These are phyloP conservation scores for Cladophialophora exuberans DNA, from an alignment of 2,329 filamentous ascomycete species.

Conservation along the genomic window DNA sequence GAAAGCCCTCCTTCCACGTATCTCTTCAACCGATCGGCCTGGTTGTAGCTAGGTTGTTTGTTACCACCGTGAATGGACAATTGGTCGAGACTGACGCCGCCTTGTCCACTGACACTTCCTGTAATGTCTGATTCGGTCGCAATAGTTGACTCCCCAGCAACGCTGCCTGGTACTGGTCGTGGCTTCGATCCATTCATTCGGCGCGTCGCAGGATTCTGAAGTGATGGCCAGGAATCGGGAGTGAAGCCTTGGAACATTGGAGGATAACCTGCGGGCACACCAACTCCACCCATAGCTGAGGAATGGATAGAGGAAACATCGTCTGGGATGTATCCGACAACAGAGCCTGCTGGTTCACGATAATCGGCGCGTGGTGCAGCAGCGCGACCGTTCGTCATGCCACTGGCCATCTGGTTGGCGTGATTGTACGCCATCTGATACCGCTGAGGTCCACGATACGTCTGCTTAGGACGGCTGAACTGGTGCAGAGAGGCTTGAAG, in stretches of 20 bases:
- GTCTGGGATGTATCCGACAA: slow-evolving; percentile 93
- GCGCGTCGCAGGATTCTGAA: slow-evolving; percentile 65
- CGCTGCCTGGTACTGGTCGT: slow-evolving; percentile 71
- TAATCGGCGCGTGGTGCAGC: slow-evolving; percentile 56
- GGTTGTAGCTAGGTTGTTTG: slow-evolving; percentile 74
- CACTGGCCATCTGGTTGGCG: slow-evolving; percentile 62
- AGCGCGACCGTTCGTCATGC: slow-evolving; percentile 54
- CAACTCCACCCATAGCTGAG: slow-evolving; percentile 82
- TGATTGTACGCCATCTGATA: slow-evolving; percentile 80
- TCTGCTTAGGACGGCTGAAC: slow-evolving; percentile 90
- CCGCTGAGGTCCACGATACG: slow-evolving; percentile 84
- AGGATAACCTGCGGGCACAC: slow-evolving; percentile 81
- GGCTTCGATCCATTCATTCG: slow-evolving; percentile 68
- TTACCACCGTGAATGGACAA: slow-evolving; percentile 71
- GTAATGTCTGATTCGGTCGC: slow-evolving; percentile 88
- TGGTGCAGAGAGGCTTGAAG: slow-evolving; percentile 94
- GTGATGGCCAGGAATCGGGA: slow-evolving; percentile 81
- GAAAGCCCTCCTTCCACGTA: slow-evolving; percentile 87
- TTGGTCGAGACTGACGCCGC: slow-evolving; percentile 78
- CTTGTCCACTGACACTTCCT: slow-evolving; percentile 76
- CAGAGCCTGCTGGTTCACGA: slow-evolving; percentile 72
- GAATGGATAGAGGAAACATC: slow-evolving; percentile 96
- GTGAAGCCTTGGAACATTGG: slow-evolving; percentile 95
- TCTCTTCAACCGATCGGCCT: slow-evolving; percentile 89
- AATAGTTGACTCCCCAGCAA: slow-evolving; percentile 90